Base-by-base conservation (phyloP, 148 eudicot genomes). In the Limonium bicolor region DNA sequence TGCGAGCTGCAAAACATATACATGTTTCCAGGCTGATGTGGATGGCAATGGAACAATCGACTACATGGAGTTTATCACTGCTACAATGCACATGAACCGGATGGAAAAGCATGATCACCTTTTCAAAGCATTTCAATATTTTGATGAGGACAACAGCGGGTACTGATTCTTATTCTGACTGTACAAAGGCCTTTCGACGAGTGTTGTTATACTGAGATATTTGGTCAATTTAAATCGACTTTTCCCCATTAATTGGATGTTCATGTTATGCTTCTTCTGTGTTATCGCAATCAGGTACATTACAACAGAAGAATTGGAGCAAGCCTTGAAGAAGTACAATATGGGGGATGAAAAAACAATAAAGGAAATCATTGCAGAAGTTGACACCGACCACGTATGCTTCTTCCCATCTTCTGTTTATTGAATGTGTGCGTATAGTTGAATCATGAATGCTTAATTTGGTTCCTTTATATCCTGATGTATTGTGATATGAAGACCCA, bases 111-210 rank as follows among this genome's bases (percentile, higher is more conserved):
- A 84, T 56, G 82, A 90, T 38, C 95, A 84, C 59, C 54, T 90
- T 17, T 80, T 58, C 66, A 77, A 68, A 54, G 99, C 99, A 34
- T 90, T 90, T 44, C 72, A 84, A 42, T 84, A 75, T 64, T 90
- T 90, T 53, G 99, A 90, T 66, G 66, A 69, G 63, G 99, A 90
- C 65, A 84, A 73, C 65, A 90, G 99, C 62, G 99, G 99, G 97
- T 84, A 70, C 51, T 28, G 40, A 35, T 20, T 8, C 27, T 15
- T 8, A 28, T 41, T 5, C 5, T 13, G 9, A n/a, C n/a, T 9
- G 28, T 16, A 33, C 6, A 26, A 29, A 7, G 4, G 4, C 15
- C 25, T 7, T 2, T 14, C n/a, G n/a, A n/a, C n/a, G n/a, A n/a
- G n/a, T n/a, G n/a, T n/a, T n/a, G n/a, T n/a, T n/a, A n/a, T n/a